Evolutionary conservation across 129 eudicot genomes (phyloP).

Genomic region (Calendula officinalis): DNA sequence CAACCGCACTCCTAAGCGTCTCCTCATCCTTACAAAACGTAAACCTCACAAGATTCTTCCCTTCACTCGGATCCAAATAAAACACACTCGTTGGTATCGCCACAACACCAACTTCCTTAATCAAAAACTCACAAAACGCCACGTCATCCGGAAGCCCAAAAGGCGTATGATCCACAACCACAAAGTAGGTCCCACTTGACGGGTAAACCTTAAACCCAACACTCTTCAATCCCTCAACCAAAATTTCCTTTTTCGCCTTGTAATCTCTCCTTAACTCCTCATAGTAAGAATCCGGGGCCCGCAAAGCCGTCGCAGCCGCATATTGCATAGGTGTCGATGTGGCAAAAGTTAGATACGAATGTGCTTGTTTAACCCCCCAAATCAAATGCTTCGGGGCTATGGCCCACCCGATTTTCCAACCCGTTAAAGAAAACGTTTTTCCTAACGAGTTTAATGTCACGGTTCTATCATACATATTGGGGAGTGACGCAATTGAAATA

Average conservation of each 20-base stretch:
- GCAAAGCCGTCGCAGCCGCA: constrained; percentile 74
- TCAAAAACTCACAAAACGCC: constrained; percentile 84
- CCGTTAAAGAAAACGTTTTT: constrained; percentile 90
- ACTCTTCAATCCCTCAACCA: constrained; percentile 75
- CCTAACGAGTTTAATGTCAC: constrained; percentile 89
- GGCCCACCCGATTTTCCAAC: constrained; percentile 99
- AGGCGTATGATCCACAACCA: constrained; percentile 88
- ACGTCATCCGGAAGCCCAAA: constrained; percentile 78
- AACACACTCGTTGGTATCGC: constrained; percentile 99
- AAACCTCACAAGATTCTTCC: constrained; percentile 88
- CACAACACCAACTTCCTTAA: constrained; percentile 96
- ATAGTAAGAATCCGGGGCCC: constrained; percentile 74
- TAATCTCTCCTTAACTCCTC: constrained; percentile 72
- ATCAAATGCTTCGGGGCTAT: constrained; percentile 83
- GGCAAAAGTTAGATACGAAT: constrained; percentile 87
- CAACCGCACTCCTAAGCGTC: constrained; percentile 82
- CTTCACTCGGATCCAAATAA: constrained; percentile 81
- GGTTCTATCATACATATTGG: constrained; percentile 95
- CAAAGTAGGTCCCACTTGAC: constrained; percentile 95
- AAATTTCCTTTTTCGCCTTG: constrained; percentile 65
- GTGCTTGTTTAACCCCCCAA: constrained; percentile 97
- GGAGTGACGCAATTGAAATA: constrained; percentile 84
- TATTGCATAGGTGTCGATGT: constrained; percentile 95
- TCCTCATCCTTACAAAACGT: constrained; percentile 96
- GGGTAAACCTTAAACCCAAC: constrained; percentile 88